These are phyloP conservation scores for Hortiboletus campestris DNA, from an alignment of 768 basidiomycete species.

Conservation along the genomic window DNA sequence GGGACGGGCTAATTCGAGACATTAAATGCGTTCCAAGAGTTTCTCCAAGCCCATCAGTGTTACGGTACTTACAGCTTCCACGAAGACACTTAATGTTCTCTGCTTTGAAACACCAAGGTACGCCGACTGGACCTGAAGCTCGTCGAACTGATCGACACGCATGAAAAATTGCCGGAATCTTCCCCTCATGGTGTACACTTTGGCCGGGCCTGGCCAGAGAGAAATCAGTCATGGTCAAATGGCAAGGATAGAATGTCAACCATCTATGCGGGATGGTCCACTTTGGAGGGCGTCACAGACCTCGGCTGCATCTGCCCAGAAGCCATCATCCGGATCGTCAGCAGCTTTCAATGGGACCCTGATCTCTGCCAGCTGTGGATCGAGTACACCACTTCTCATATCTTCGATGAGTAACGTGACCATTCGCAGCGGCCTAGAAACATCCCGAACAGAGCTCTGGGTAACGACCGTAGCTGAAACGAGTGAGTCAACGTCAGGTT, in stretches of 20 bases:
- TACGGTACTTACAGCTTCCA: constrained; percentile 51
- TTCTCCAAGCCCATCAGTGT: neutral
- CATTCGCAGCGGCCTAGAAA: constrained; percentile 40
- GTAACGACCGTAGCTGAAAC: constrained; percentile 8
- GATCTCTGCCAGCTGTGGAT: constrained; percentile 65
- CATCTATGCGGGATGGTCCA: constrained; percentile 67
- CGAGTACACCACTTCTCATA: constrained; percentile 48
- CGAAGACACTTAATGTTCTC: constrained; percentile 53
- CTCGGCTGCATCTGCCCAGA: constrained; percentile 70
- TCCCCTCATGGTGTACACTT: constrained; percentile 63
- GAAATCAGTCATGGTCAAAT: neutral
- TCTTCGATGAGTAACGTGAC: constrained; percentile 71
- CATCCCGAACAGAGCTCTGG: constrained; percentile 14
- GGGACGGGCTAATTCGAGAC: constrained; percentile 20
- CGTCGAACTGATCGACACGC: constrained; percentile 52
- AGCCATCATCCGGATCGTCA: constrained; percentile 52
- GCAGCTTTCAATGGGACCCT: constrained; percentile 52
- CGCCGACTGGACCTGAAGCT: constrained; percentile 49
- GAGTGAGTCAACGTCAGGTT: constrained; percentile 3
- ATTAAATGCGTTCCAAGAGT: constrained; percentile 4
- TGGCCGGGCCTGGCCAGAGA: constrained; percentile 54
- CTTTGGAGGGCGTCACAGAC: constrained; percentile 57
- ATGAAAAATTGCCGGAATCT: constrained; percentile 69
- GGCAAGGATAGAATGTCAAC: constrained; percentile 31
- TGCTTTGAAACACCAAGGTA: constrained; percentile 55